Conservation (phyloP, 1,284 basidiomycete species). For the Garcileccinum viscosum region DNA sequence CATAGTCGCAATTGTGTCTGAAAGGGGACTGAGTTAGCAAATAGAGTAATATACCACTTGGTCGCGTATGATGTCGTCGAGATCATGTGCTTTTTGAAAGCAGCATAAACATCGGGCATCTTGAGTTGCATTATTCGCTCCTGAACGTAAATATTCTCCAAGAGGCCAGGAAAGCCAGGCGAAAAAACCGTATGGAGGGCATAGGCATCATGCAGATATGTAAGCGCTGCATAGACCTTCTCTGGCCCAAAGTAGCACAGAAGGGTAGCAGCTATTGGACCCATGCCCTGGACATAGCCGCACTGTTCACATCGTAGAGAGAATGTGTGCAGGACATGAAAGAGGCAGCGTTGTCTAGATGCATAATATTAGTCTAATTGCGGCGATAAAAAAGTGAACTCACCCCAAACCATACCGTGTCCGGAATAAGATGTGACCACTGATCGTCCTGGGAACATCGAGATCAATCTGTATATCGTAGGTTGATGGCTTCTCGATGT, state of each 20-base stretch:
- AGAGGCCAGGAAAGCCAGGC: constrained; percentile 94
- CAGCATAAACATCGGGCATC: constrained; percentile 87
- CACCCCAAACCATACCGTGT: constrained; percentile 95
- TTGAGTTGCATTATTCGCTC: constrained; percentile 83
- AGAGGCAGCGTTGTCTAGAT: constrained; percentile 87
- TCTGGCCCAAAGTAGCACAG: constrained; percentile 93
- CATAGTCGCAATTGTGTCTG: constrained; percentile 93
- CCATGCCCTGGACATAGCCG: constrained; percentile 99
- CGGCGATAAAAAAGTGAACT: constrained; percentile 38
- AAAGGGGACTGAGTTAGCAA: constrained; percentile 95
- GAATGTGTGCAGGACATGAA: constrained; percentile 93
- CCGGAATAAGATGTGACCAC: constrained; percentile 92
- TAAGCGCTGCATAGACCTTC: constrained; percentile 83
- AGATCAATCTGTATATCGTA: constrained; percentile 99
- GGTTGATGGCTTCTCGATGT: constrained; percentile 78
- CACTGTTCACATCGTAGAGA: constrained; percentile 86
- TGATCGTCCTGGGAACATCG: constrained; percentile 96
- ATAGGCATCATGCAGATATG: constrained; percentile 88
- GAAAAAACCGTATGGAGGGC: constrained; percentile 88
- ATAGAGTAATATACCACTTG: constrained; percentile 99
- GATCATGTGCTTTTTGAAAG: constrained; percentile 88
- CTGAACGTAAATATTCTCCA: constrained; percentile 94
- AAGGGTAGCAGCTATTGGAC: constrained; percentile 93
- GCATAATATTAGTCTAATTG: constrained; percentile 14
- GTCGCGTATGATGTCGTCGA: constrained; percentile 95